Conservation (phyloP, 768 basidiomycete species). For the Kwoniella mangroviensis region DNA sequence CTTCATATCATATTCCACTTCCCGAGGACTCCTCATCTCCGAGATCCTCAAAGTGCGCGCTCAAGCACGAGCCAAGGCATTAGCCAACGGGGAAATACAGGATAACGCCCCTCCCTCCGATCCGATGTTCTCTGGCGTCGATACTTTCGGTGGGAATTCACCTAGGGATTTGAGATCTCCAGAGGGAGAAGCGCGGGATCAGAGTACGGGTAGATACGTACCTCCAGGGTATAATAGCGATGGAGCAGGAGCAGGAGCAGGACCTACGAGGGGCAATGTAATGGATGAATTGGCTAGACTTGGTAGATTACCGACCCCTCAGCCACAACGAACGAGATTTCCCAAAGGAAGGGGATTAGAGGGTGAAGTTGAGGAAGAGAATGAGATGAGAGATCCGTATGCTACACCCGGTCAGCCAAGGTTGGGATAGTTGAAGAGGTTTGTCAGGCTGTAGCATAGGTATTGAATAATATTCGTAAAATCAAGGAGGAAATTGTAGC, state of each 20-base stretch:
- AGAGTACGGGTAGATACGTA: not conserved
- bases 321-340: constrained; percentile 31
- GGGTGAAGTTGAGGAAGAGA: constrained; percentile 42
- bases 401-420: constrained; percentile 42
- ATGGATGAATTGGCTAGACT: constrained; percentile 23
- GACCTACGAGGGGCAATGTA: not conserved
- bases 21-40: constrained; percentile 21
- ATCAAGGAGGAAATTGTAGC: not conserved
- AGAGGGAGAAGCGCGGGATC: not conserved
- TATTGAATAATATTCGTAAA: too few relatives aligned
- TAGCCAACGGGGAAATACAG: constrained; percentile 17
- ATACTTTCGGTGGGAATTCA: constrained; percentile 2
- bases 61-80: constrained; percentile 13
- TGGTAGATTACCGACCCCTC: not conserved
- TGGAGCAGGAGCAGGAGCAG: not conserved
- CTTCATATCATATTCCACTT: constrained; percentile 31
- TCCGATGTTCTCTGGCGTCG: constrained; percentile 4
- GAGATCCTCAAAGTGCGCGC: constrained; percentile 22
- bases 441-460: too few relatives aligned
- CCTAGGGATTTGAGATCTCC: constrained; percentile 18
- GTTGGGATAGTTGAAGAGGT: not conserved
- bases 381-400: constrained; percentile 48
- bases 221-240: constrained; percentile 9
- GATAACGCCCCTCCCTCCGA: constrained; percentile 16
- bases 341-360: constrained; percentile 39